Evolutionary conservation across 2,329 filamentous ascomycete species (phyloP).

Genomic region (Talaromyces verruculosus): DNA sequence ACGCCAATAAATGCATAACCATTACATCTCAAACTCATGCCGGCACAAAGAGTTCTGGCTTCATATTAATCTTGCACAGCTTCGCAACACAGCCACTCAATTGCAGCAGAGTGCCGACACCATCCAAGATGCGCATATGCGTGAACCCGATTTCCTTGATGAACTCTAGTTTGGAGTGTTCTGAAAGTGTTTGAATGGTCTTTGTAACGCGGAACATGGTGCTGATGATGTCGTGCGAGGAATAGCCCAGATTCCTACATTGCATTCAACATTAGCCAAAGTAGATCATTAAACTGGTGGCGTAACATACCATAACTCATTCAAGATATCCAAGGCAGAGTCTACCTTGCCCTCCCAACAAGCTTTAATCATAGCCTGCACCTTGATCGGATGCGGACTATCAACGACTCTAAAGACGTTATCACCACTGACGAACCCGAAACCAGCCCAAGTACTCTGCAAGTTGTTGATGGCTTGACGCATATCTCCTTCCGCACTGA

Average conservation of each 20-base stretch:
- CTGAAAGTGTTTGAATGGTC: slow-evolving; percentile 84
- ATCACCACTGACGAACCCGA: slow-evolving; percentile 94
- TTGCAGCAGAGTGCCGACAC: slow-evolving; percentile 91
- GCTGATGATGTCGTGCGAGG: slow-evolving; percentile 97
- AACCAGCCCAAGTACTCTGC: slow-evolving; percentile 88
- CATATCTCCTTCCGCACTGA: slow-evolving; percentile 98
- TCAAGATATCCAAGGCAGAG: slow-evolving; percentile 77
- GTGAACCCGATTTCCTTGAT: slow-evolving; percentile 99
- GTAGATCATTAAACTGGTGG: too few species aligned
- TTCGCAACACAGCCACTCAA: slow-evolving; percentile 88
- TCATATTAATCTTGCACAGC: slow-evolving; percentile 95
- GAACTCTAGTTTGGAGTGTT: slow-evolving; percentile 94
- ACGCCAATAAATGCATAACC: slow-evolving; percentile 15
- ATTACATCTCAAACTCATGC: background rate
- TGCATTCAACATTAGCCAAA: slow-evolving; percentile 3
- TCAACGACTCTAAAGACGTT: slow-evolving; percentile 99
- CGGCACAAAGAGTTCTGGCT: slow-evolving; percentile 72
- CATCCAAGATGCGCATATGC: slow-evolving; percentile 98
- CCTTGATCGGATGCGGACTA: slow-evolving; percentile 94
- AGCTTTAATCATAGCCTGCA: slow-evolving; percentile 97
- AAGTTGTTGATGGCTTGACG: slow-evolving; percentile 98
- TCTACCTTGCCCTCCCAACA: slow-evolving; percentile 93
- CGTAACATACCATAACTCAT: slow-evolving; percentile 71
- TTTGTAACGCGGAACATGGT: slow-evolving; percentile 99
- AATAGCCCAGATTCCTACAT: slow-evolving; percentile 76